These are phyloP conservation scores for Gossypium laxum DNA, from an alignment of 441 rosid genomes.

Conservation along the genomic window DNA sequence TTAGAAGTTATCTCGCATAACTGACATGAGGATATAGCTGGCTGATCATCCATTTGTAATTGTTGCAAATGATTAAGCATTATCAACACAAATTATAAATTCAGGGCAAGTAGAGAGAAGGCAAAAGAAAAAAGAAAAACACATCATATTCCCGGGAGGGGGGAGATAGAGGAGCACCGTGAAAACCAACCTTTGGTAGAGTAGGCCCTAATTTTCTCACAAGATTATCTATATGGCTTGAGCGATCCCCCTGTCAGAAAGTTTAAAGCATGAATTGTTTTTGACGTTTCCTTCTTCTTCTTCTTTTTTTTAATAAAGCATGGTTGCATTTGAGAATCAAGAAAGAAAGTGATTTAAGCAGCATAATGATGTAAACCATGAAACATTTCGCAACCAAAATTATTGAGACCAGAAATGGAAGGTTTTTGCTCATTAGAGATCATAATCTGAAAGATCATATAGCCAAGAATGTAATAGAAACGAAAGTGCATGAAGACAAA, in stretches of 20 bases:
- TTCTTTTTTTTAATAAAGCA: not conserved
- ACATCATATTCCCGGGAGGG: not conserved
- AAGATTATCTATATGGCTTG: conserved; percentile 34
- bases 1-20: conserved; percentile 3
- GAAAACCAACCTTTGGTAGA: conserved; percentile 44
- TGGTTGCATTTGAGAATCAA: not conserved
- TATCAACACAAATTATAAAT: not conserved
- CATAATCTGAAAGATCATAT: not conserved
- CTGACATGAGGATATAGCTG: not conserved
- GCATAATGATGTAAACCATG: not conserved
- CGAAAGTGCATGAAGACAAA: not conserved
- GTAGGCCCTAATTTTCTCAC: conserved; percentile 39
- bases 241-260: conserved; percentile 37
- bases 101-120: not conserved
- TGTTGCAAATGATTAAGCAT: not conserved
- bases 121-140: not conserved
- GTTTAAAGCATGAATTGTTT: conserved; percentile 6
- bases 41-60: not conserved
- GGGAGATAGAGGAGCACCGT: conserved; percentile 8
- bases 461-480: not conserved
- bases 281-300: not conserved
- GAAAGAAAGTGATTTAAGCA: not conserved
- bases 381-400: not conserved
- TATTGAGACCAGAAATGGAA: not conserved
- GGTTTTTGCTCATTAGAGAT: not conserved